These are phyloP conservation scores for Agastache rugosa DNA, from an alignment of 257 asterid species.

Conservation along the genomic window DNA sequence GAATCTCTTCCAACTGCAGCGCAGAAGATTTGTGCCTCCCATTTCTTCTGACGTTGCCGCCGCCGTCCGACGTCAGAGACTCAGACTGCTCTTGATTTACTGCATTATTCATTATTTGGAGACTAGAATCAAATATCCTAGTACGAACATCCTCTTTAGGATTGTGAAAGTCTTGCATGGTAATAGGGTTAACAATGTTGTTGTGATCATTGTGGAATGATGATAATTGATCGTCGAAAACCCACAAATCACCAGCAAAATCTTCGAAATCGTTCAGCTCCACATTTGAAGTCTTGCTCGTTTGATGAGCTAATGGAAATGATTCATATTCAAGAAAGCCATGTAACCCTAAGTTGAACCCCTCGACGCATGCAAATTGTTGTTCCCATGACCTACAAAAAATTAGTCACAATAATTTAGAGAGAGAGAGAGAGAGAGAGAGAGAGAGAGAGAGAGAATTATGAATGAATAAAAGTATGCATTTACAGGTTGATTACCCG, in stretches of 20 bases:
- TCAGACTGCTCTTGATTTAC: background rate
- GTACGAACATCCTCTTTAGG: background rate
- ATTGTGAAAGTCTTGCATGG: slow-evolving; percentile 12
- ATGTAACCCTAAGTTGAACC: slow-evolving; percentile 37
- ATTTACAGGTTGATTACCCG: slow-evolving; percentile 41
- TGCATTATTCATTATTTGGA: background rate
- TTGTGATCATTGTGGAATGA: slow-evolving; percentile 30
- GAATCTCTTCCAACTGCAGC: slow-evolving; percentile 66
- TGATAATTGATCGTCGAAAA: slow-evolving; percentile 32
- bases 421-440: background rate
- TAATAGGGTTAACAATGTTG: background rate
- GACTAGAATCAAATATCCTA: background rate
- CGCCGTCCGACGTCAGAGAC: background rate
- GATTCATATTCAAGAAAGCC: slow-evolving; percentile 34
- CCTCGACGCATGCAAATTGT: slow-evolving; percentile 33
- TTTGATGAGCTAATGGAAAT: slow-evolving; percentile 31
- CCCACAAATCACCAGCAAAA: slow-evolving; percentile 52
- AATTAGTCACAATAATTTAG: background rate
- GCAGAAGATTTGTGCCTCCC: slow-evolving; percentile 49
- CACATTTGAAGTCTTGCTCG: slow-evolving; percentile 5
- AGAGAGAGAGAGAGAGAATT: background rate
- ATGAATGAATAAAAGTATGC: background rate
- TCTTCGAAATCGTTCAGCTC: slow-evolving; percentile 55
- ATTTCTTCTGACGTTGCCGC: background rate
- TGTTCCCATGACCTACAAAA: slow-evolving; percentile 57